Percentiles rank a stretch among this genome's conserved stretches.
These are phyloP conservation scores for Ilyonectria mors-panacis DNA, from an alignment of 2,329 filamentous ascomycete genomes.

Conservation along the genomic window DNA sequence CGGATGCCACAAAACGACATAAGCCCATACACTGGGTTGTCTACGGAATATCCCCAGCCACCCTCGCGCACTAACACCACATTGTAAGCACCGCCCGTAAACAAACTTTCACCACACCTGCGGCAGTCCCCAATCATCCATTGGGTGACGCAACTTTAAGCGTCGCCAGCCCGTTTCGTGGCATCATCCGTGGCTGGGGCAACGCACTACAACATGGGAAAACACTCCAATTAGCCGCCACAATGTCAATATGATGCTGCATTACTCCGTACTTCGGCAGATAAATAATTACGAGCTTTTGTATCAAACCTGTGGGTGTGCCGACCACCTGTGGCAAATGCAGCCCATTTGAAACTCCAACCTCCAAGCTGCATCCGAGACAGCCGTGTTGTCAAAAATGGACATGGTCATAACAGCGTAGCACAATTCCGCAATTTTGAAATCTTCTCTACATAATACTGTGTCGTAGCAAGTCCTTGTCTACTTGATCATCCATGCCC, in stretches of 20 bases:
- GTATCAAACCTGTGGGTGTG: not conserved
- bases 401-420: not conserved
- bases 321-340: not conserved
- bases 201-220: not conserved
- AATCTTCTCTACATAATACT: conserved; percentile 22
- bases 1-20: no score
- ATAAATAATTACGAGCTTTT: not conserved
- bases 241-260: conserved; percentile 2
- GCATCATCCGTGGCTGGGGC: conserved; percentile 3
- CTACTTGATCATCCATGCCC: conserved; percentile 8
- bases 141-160: not conserved
- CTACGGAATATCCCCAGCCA: not conserved
- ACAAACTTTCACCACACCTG: not conserved
- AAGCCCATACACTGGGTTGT: no score
- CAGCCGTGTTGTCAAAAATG: not conserved
- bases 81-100: not conserved
- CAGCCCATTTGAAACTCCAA: not conserved
- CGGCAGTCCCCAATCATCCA: not conserved
- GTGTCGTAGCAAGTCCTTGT: conserved; percentile 18
- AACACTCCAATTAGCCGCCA: not conserved
- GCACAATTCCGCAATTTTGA: conserved; percentile 16
- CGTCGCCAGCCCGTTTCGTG: not conserved
- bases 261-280: no score
- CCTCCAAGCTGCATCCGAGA: not conserved
- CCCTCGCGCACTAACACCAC: not conserved